Evolutionary conservation across 768 basidiomycete genomes (phyloP).

Genomic region (Pisolithus marmoratus): DNA sequence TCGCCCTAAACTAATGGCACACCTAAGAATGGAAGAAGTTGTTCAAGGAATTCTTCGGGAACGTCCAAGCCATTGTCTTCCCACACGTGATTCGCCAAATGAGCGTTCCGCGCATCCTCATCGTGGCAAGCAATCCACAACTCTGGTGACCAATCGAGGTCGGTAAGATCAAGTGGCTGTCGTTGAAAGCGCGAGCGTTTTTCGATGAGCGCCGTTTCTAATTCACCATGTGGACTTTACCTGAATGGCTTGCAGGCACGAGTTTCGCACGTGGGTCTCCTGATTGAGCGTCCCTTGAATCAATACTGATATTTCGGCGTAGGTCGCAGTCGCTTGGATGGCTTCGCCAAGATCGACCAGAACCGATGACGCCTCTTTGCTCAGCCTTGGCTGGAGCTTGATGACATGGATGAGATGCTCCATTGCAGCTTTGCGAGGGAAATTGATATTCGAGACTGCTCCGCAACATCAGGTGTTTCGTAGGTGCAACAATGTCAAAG

Average conservation of each 20-base stretch:
- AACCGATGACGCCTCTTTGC: constrained; percentile 77
- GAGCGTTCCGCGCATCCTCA: constrained; percentile 80
- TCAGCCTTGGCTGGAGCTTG: constrained; percentile 69
- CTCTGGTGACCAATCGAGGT: constrained; percentile 87
- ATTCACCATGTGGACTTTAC: constrained; percentile 33
- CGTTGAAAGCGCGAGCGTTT: not conserved
- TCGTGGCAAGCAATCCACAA: constrained; percentile 89
- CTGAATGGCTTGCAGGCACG: constrained; percentile 88
- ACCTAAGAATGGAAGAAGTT: constrained; percentile 69
- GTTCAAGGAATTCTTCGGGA: constrained; percentile 53
- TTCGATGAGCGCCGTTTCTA: constrained; percentile 1
- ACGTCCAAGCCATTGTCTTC: constrained; percentile 94
- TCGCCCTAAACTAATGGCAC: constrained; percentile 10
- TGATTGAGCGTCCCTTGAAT: constrained; percentile 74
- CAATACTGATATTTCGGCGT: constrained; percentile 59
- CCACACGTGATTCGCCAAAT: constrained; percentile 79
- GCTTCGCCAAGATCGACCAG: constrained; percentile 76
- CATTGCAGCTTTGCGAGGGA: constrained; percentile 70
- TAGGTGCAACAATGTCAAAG: constrained; percentile 12
- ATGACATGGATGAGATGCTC: constrained; percentile 64
- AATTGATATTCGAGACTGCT: constrained; percentile 62
- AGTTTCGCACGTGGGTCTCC: constrained; percentile 82
- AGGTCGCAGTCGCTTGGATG: constrained; percentile 59
- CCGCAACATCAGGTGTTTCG: not conserved
- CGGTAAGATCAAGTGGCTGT: constrained; percentile 91